These are phyloP conservation scores for Fusarium continuum DNA, from an alignment of 2,329 filamentous ascomycete species.

Conservation along the genomic window DNA sequence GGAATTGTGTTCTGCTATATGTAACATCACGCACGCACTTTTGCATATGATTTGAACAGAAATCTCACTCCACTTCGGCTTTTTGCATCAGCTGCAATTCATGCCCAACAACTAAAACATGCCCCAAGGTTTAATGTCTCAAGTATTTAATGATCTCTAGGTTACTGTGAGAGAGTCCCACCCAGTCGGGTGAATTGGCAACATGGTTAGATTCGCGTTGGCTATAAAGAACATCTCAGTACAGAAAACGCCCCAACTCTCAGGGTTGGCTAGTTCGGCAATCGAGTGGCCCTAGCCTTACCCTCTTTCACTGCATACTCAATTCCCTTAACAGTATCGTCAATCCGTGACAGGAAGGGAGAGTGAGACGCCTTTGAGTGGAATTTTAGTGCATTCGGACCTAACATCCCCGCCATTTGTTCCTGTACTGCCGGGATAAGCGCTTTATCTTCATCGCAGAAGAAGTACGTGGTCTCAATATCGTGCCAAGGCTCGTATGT, in stretches of 20 bases:
- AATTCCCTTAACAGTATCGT: slow-evolving; percentile 25
- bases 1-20: too few relatives aligned
- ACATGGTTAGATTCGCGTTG: too few relatives aligned
- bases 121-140: too few relatives aligned
- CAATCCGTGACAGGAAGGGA: slow-evolving; percentile 18
- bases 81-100: too few relatives aligned
- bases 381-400: slow-evolving; percentile 4
- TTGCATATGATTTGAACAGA: too few relatives aligned
- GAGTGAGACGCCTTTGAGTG: slow-evolving; percentile 25
- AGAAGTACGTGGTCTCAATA: slow-evolving; percentile 42
- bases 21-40: too few relatives aligned
- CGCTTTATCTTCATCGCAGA: slow-evolving; percentile 39
- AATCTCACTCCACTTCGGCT: too few relatives aligned
- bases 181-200: too few relatives aligned
- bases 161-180: too few relatives aligned
- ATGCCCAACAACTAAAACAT: too few relatives aligned
- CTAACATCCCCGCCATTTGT: slow-evolving; percentile 29
- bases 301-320: slow-evolving; percentile 24
- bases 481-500: slow-evolving; percentile 44
- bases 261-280: background rate
- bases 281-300: background rate
- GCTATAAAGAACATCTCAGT: background rate
- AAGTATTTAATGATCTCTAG: too few relatives aligned
- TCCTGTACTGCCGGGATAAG: slow-evolving; percentile 32
- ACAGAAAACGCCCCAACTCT: too few relatives aligned